Percentiles rank a stretch among this genome's conserved stretches.
These are phyloP conservation scores for Raphidocelis subcapitata DNA, from an alignment of 139 green algal species.

Conservation along the genomic window DNA sequence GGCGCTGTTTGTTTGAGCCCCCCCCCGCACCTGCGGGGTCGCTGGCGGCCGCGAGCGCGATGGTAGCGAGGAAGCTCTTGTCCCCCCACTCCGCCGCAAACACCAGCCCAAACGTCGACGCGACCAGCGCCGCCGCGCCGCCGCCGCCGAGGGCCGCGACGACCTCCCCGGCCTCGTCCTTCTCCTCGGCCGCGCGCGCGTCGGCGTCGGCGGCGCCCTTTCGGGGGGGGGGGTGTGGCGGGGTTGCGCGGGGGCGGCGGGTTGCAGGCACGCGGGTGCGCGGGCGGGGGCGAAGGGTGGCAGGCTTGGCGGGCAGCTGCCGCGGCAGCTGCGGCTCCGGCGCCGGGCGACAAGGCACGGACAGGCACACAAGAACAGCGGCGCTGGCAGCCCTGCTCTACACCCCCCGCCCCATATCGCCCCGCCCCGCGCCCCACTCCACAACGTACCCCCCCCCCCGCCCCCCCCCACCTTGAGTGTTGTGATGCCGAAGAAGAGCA, in stretches of 20 bases:
- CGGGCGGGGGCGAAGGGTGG: background rate
- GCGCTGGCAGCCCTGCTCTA: too few species aligned
- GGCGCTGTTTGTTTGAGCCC: slow-evolving; percentile 41
- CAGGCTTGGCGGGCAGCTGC: background rate
- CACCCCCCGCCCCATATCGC: too few species aligned
- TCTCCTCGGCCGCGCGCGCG: slow-evolving; percentile 70
- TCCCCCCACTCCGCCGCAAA: slow-evolving; percentile 99
- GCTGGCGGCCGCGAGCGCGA: slow-evolving; percentile 85
- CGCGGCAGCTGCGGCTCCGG: too few species aligned
- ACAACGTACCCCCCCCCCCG: too few species aligned
- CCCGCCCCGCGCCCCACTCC: too few species aligned
- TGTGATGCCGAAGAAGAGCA: slow-evolving; percentile 88
- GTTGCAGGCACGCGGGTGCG: background rate
- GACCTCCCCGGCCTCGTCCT: slow-evolving; percentile 70
- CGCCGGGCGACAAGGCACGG: too few species aligned
- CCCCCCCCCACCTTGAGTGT: slow-evolving; percentile 73
- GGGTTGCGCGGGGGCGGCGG: too few species aligned
- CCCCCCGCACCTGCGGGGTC: slow-evolving; percentile 49
- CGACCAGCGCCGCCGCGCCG: slow-evolving; percentile 44
- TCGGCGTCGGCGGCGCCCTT: slow-evolving; percentile 64
- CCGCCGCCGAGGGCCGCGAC: background rate
- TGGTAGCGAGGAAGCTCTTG: slow-evolving; percentile 99
- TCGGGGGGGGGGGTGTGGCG: background rate
- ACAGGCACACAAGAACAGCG: too few species aligned
- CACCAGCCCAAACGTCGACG: slow-evolving; percentile 92